phyloP scores from a whole-genome alignment of 768 basidiomycete species.

The Leucocoprinus birnbaumii region DNA sequence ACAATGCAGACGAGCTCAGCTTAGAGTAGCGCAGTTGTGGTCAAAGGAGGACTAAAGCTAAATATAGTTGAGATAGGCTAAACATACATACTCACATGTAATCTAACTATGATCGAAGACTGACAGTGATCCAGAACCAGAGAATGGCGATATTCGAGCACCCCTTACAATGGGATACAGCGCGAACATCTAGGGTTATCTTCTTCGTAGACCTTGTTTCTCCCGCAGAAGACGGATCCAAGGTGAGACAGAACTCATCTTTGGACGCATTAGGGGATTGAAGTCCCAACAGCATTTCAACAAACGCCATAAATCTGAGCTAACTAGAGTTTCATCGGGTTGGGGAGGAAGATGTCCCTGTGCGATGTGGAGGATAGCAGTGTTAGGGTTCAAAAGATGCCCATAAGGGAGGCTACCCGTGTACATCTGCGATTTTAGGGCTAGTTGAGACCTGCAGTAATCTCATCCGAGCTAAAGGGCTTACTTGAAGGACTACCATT shows the following conservation, averaged over 20 bases:
- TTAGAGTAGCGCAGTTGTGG: too few species aligned
- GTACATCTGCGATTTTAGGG: background rate
- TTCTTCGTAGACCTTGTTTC: background rate
- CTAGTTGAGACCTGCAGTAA: background rate
- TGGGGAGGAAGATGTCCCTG: background rate
- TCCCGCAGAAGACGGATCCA: conserved; percentile 8
- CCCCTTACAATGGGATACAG: too few species aligned
- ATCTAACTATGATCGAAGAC: too few species aligned
- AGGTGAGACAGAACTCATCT: background rate
- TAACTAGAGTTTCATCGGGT: background rate
- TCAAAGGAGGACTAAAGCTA: too few species aligned
- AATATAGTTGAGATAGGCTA: too few species aligned
- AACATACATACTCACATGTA: too few species aligned
- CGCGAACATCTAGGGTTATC: background rate
- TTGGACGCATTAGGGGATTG: background rate
- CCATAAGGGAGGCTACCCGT: background rate
- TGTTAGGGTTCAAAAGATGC: background rate
- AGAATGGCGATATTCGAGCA: too few species aligned
- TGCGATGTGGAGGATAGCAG: background rate
- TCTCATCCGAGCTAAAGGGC: background rate
- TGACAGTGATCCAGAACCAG: too few species aligned
- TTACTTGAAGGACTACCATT: conserved; percentile 9
- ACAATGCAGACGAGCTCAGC: too few species aligned
- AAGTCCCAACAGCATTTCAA: background rate
- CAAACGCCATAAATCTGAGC: background rate